Evolutionary conservation across 805 yeast species (phyloP).

Genomic region (Kluyveromyces siamensis): DNA sequence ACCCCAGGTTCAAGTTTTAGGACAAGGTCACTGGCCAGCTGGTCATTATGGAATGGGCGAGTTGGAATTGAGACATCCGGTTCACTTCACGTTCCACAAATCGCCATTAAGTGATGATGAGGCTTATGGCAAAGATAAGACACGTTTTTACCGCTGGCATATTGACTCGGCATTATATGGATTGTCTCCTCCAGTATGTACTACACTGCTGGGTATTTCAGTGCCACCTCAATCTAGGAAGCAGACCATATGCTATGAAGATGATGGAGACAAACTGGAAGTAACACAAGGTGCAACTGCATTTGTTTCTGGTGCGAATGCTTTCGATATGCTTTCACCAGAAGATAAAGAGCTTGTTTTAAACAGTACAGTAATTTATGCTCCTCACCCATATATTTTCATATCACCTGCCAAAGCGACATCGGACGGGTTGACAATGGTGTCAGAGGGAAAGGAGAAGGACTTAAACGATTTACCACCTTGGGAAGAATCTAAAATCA

Average conservation of each 20-base stretch:
- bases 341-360: constrained; percentile 71
- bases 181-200: constrained; percentile 76
- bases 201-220: constrained; percentile 74
- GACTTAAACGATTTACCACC: constrained; percentile 61
- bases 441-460: constrained; percentile 65
- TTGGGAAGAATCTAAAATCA: constrained; percentile 75
- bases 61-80: constrained; percentile 67
- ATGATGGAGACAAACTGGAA: constrained; percentile 52
- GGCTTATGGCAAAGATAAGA: constrained; percentile 47
- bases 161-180: constrained; percentile 85
- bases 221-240: constrained; percentile 64
- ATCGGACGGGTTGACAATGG: constrained; percentile 81
- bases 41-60: constrained; percentile 49
- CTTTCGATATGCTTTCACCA: constrained; percentile 55
- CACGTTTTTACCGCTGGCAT: constrained; percentile 90
- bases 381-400: constrained; percentile 87
- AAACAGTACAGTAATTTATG: constrained; percentile 73
- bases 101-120: constrained; percentile 54
- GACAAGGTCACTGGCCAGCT: constrained; percentile 64
- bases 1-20: constrained; percentile 87
- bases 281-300: constrained; percentile 84
- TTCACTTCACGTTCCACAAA: constrained; percentile 75
- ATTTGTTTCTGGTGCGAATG: constrained; percentile 75
- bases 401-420: constrained; percentile 77
- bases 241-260: constrained; percentile 59